Evolutionary conservation across 345 rosid species (phyloP).

Genomic region (Gossypium thurberi): DNA sequence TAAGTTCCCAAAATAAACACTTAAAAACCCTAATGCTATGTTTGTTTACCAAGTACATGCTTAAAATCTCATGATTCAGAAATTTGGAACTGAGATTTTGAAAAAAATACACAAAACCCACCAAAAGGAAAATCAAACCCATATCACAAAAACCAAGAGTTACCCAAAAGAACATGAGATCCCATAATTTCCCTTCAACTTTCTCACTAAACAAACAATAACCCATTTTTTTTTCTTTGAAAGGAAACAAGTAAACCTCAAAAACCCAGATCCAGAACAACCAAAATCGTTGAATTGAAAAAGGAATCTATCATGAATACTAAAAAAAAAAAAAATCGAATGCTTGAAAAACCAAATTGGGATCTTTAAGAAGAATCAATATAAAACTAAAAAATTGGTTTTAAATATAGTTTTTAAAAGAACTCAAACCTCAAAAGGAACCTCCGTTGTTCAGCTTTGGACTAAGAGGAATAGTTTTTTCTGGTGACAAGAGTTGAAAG

Average conservation of each 20-base stretch:
- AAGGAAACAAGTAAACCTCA: not conserved
- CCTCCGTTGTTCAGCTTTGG: not conserved
- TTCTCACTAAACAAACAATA: constrained; percentile 10
- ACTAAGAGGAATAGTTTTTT: not conserved
- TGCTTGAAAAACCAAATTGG: not conserved
- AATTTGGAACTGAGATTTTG: not conserved
- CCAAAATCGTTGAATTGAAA: not conserved
- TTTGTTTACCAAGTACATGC: not conserved
- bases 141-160: not conserved
- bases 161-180: not conserved
- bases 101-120: not conserved
- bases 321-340: not conserved
- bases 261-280: constrained; percentile 20
- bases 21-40: not conserved
- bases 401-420: not conserved
- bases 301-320: not conserved
- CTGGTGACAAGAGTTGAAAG: not conserved
- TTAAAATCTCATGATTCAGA: not conserved
- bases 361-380: not conserved
- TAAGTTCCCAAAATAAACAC: not conserved
- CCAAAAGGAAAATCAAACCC: not conserved
- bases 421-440: constrained; percentile 18
- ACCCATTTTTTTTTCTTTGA: not conserved
- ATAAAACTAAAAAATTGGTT: not conserved
- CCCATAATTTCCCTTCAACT: constrained; percentile 3